phyloP scores from a whole-genome alignment of 2,329 filamentous ascomycete genomes.

The Chalaropsis thielavioides region DNA sequence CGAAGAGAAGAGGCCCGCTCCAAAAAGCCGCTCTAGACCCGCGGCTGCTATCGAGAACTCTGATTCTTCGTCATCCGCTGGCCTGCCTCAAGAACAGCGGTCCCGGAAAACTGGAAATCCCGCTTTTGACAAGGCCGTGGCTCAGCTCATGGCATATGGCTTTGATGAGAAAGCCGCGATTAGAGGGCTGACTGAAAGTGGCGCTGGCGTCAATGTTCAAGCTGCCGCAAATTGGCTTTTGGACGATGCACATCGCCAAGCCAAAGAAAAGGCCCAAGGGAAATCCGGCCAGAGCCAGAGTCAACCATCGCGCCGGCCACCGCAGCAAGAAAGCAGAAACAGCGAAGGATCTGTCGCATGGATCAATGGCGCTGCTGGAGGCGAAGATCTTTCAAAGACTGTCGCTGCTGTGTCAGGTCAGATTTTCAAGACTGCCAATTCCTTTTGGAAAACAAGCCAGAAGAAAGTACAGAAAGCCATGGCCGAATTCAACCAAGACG shows the following conservation, averaged over 20 bases:
- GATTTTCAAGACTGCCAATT: conserved; percentile 86
- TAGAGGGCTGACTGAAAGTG: conserved; percentile 64
- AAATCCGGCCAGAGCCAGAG: conserved; percentile 23
- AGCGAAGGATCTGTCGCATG: conserved; percentile 37
- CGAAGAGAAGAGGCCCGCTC: conserved; percentile 23
- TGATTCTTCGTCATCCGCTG: conserved; percentile 34
- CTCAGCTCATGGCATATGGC: conserved; percentile 87
- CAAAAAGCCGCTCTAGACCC: conserved; percentile 30
- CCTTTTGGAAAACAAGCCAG: conserved; percentile 84
- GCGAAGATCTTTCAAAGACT: conserved; percentile 60
- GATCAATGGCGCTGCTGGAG: conserved; percentile 40
- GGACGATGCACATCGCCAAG: conserved; percentile 76
- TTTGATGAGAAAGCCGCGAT: conserved; percentile 76
- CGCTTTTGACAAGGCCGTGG: conserved; percentile 59
- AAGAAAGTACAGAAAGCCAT: conserved; percentile 90
- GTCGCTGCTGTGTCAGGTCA: conserved; percentile 71
- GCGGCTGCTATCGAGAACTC: conserved; percentile 42
- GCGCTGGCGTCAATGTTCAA: conserved; percentile 66
- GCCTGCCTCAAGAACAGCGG: conserved; percentile 21
- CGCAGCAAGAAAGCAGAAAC: conserved; percentile 10
- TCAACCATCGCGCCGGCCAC: conserved; percentile 19
- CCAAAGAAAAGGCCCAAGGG: conserved; percentile 54
- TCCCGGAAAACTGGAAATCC: conserved; percentile 9
- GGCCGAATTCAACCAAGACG: conserved; percentile 64
- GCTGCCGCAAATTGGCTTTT: conserved; percentile 78